These are phyloP conservation scores for Penicillium pulvis DNA, from an alignment of 495 filamentous ascomycete species.

Conservation along the genomic window DNA sequence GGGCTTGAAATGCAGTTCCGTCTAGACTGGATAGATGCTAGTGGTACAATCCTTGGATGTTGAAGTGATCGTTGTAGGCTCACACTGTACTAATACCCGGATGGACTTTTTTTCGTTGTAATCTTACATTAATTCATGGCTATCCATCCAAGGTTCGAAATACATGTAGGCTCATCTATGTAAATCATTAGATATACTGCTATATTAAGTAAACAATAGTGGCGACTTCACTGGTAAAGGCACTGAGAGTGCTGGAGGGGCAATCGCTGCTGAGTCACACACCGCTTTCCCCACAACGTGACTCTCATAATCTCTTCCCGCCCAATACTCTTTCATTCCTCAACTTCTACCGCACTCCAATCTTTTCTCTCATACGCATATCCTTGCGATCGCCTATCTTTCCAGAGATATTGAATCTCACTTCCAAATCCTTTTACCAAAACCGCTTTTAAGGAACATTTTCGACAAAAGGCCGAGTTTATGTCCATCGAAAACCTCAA, in stretches of 20 bases:
- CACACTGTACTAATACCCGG: constrained; percentile 22
- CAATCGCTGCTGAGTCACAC: constrained; percentile 33
- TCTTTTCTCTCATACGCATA: constrained; percentile 19
- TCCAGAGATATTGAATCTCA: constrained; percentile 44
- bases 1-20: not conserved
- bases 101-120: constrained; percentile 10
- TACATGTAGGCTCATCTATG: not conserved
- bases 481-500: constrained; percentile 99
- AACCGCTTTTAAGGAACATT: constrained; percentile 48
- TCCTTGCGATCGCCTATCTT: constrained; percentile 29
- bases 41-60: not conserved
- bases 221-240: not conserved
- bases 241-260: not conserved
- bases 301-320: constrained; percentile 48
- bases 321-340: constrained; percentile 30
- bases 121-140: constrained; percentile 5
- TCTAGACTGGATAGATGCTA: not conserved
- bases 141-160: not conserved
- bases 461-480: constrained; percentile 68
- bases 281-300: constrained; percentile 44
- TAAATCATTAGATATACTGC: not conserved
- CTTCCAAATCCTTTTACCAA: constrained; percentile 34
- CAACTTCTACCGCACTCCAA: constrained; percentile 26
- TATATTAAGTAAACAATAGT: not conserved
- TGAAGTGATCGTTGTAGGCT: constrained; percentile 3